Conservation (phyloP, 2,329 filamentous ascomycete genomes). For the Neonectria neomacrospora region DNA sequence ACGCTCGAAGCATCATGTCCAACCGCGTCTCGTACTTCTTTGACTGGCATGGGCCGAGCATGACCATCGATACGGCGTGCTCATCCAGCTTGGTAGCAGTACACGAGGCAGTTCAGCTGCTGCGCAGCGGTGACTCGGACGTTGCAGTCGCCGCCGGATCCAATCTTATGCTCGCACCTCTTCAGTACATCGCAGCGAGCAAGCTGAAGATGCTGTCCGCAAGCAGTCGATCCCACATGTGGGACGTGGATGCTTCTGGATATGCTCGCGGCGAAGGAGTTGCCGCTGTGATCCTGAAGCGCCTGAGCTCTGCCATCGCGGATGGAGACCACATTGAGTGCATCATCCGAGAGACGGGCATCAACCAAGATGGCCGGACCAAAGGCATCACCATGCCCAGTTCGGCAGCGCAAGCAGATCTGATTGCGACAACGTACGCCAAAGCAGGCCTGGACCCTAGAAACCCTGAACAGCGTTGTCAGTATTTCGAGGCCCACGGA, state of each 20-base stretch:
- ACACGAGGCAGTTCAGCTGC: conserved; percentile 44
- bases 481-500: conserved; percentile 58
- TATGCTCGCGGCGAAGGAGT: conserved; percentile 25
- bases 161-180: conserved; percentile 46
- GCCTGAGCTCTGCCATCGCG: conserved; percentile 18
- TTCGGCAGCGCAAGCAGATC: conserved; percentile 51
- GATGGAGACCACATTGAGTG: conserved; percentile 62
- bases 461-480: conserved; percentile 45
- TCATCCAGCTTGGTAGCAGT: conserved; percentile 47
- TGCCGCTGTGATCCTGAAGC: conserved; percentile 24
- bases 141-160: conserved; percentile 55
- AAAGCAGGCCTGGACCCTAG: conserved; percentile 51
- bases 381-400: conserved; percentile 60
- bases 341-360: conserved; percentile 49
- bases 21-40: conserved; percentile 47
- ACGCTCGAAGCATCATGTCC: conserved; percentile 42
- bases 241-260: conserved; percentile 16
- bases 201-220: conserved; percentile 52
- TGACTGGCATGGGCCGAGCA: conserved; percentile 46
- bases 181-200: not conserved
- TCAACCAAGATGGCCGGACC: conserved; percentile 55
- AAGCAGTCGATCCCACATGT: conserved; percentile 16
- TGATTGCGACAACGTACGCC: conserved; percentile 54
- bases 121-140: conserved; percentile 40
- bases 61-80: conserved; percentile 51